Evolutionary conservation across 192 early-diverging fungal genomes (phyloP), one percentile per base, ranked within the genome.

Genomic region (Backusella australiensis): DNA sequence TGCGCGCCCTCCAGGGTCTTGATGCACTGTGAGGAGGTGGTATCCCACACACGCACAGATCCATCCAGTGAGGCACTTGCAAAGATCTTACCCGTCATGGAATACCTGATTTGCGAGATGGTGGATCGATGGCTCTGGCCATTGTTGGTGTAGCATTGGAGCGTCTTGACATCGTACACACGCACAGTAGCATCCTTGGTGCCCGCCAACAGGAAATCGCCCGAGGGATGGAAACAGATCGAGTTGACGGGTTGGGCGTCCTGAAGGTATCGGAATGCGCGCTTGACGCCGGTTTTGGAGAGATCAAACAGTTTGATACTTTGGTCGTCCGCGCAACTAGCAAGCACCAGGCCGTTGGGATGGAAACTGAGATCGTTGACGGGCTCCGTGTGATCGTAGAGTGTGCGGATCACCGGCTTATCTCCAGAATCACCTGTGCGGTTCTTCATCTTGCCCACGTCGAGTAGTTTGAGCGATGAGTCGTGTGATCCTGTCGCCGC

Each of bases 261-360:
- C 83, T 91, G 88, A 34, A 97, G 83, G 83, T 92, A 96, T 74
- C 94, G 84, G 79, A 96, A 96, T 15, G 94, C 88, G 75, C 93
- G 79, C 75, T 96, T 97, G 4, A 92, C 91, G 15, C 91, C 90
- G 3, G 93, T 87, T 72, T 90, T 93, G 42, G 90, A 91, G 67
- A 98, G 84, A 82, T 97, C 96, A 78, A 94, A 98, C 49, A 98
- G 85, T 83, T 96, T 96, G 74, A 97, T 92, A 69, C 88, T 91
- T 53, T 85, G 88, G 77, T 98, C 97, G 38, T 92, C 91, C 2
- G 93, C 90, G 80, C 95, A 95, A 49, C 91, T 92, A 12, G 95
- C 97, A 35, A 98, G 86, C 12, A 96, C 94, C 26, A 93, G 85
- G 14, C 96, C 96, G 76, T 97, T 96, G 3, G 97, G 97, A 80